Percentiles rank a stretch among this genome's conserved stretches.
phyloP scores from a whole-genome alignment of 2,329 filamentous ascomycete genomes.

The Fusarium subglutinans region DNA sequence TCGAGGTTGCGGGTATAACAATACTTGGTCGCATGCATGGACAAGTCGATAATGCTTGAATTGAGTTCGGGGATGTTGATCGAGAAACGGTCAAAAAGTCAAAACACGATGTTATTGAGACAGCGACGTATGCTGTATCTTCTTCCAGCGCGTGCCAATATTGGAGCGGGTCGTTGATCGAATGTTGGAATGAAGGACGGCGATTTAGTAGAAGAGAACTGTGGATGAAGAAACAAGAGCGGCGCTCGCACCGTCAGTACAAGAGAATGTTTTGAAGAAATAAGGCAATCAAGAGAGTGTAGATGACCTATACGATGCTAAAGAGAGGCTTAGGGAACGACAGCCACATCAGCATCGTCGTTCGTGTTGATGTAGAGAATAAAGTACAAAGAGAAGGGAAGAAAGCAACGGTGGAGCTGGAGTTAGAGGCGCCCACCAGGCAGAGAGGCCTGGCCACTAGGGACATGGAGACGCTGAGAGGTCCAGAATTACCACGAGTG shows the following conservation, averaged over 20 bases:
- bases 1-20: background rate
- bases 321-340: conserved; percentile 20
- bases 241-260: conserved; percentile 31
- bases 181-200: conserved; percentile 20
- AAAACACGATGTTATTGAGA: background rate
- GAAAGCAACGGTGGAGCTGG: background rate
- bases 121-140: conserved; percentile 8
- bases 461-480: conserved; percentile 1
- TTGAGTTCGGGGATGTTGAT: background rate
- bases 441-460: background rate
- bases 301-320: background rate
- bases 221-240: background rate
- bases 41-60: background rate
- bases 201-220: background rate
- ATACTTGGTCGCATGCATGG: conserved; percentile 3
- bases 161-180: conserved; percentile 7
- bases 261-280: conserved; percentile 12
- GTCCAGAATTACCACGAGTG: conserved; percentile 21
- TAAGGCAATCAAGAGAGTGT: conserved; percentile 13
- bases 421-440: background rate
- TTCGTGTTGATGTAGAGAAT: conserved; percentile 2
- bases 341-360: conserved; percentile 18
- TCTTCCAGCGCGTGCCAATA: background rate
- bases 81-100: background rate
- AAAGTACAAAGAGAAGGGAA: conserved; percentile 12